Evolutionary conservation across 208 protist species (phyloP).

Genomic region (Trypanosoma cruzi): DNA sequence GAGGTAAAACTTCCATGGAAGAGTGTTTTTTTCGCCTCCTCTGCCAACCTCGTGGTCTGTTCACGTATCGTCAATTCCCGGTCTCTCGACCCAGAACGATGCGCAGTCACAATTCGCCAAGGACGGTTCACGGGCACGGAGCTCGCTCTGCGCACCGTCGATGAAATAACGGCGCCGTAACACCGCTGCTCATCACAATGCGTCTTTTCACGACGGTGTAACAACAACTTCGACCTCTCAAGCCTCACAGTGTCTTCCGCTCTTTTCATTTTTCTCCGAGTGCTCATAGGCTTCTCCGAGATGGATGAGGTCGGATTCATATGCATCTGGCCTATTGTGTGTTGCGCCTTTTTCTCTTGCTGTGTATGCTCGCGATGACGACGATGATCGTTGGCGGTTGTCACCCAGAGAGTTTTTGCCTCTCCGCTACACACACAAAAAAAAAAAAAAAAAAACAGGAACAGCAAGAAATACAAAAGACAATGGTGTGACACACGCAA

Average conservation of each 20-base stretch:
- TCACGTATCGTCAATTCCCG: constrained; percentile 51
- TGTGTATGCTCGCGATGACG: too few relatives aligned
- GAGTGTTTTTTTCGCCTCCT: constrained; percentile 69
- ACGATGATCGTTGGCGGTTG: too few relatives aligned
- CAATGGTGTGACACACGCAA: too few relatives aligned
- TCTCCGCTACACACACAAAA: too few relatives aligned
- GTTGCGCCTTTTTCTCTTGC: too few relatives aligned
- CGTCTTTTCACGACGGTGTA: background rate
- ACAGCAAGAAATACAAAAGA: too few relatives aligned
- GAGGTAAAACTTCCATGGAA: constrained; percentile 86
- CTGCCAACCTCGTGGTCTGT: constrained; percentile 58
- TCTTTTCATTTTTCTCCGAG: background rate
- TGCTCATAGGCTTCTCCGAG: background rate
- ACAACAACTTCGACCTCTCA: background rate
- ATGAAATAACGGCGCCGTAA: background rate
- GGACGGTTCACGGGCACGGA: constrained; percentile 51
- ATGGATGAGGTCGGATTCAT: background rate
- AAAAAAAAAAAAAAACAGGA: too few relatives aligned
- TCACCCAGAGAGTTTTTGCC: too few relatives aligned
- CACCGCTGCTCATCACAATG: background rate
- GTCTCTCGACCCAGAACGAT: constrained; percentile 24
- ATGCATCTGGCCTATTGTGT: too few relatives aligned
- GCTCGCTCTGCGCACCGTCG: constrained; percentile 20
- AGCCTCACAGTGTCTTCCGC: background rate
- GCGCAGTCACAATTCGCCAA: constrained; percentile 49